These are phyloP conservation scores for Petunia secreta DNA, from an alignment of 257 asterid species.

Conservation along the genomic window DNA sequence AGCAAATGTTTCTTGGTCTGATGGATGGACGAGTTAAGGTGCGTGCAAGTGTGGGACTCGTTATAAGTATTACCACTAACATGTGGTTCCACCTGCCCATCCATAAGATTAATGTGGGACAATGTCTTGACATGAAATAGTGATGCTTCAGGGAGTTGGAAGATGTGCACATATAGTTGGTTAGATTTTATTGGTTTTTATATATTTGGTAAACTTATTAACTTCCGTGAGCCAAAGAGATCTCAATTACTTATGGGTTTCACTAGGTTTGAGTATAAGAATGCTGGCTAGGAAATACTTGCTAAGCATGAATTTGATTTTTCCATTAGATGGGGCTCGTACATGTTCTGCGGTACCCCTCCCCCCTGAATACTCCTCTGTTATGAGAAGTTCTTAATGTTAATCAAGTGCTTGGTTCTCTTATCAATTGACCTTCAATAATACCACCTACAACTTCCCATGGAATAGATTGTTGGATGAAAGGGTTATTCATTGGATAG, in stretches of 20 bases:
- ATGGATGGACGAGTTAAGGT: conserved; percentile 3
- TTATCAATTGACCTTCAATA: too few species aligned
- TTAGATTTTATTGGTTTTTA: neutral
- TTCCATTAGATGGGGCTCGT: too few species aligned
- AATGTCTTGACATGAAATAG: neutral
- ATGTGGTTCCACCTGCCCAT: neutral
- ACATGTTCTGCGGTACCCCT: too few species aligned
- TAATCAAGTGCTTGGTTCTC: too few species aligned
- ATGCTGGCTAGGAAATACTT: neutral
- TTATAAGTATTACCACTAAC: neutral
- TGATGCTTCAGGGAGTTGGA: neutral
- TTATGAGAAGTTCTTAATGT: too few species aligned
- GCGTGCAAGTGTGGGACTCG: neutral
- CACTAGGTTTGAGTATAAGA: conserved; percentile 2
- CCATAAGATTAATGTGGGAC: neutral
- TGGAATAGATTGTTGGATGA: conserved; percentile 2
- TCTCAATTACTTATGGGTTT: neutral
- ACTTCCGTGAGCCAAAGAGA: neutral
- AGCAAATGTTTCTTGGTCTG: neutral
- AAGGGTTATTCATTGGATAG: neutral
- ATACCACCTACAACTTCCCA: too few species aligned
- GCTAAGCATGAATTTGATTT: too few species aligned
- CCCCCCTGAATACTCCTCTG: too few species aligned
- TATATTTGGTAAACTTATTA: neutral
- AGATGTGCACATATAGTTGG: neutral